Evolutionary conservation across 345 rosid species (phyloP), one percentile per base, ranked within the genome.

Genomic region (Acer saccharum): DNA sequence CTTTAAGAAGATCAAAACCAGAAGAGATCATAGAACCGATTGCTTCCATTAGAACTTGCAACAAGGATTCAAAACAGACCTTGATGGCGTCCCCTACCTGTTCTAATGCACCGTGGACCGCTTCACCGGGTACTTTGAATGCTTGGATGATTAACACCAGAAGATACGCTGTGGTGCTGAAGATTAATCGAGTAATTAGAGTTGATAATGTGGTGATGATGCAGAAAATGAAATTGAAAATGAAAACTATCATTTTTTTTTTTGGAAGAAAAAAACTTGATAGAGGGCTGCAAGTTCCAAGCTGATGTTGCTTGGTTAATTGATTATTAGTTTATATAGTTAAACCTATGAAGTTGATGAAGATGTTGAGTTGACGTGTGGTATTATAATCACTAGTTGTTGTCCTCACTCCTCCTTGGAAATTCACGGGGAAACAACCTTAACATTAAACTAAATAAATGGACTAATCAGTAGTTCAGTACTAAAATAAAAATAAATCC

Each of bases 121-220:
- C 84, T 52, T 76, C 77, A 1, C 84, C 76, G 0, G 89, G 88
- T 0, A 81, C 71, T 32, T 73, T 81, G 52, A 85, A 74, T 23
- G 78, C 84, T 3, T 82, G 78, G 79, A 87, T 76, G 50, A 88
- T 17, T 17, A 84, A 25, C 72, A 82, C 75, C 0, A 86, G 16
- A 18, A 77, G 13, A 61, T 74, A 20, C 18, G 90, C 90, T 0
- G 68, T 32, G 0, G 54, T 0, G 18, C 61, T 43, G 71, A 86
- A 80, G 83, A 85, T 78, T 39, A 77, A 20, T 16, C 81, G 82
- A 3, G 83, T 75, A 12, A 75, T 18, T 17, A 86, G 62, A 74
- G 60, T 82, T 6, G 81, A 52, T 62, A 82, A 0, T 17, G 79
- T 16, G 79, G 32, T 72, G 18, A 81, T 44, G 10, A 74, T 3